Base-by-base conservation (phyloP, 2,329 filamentous ascomycete species). In the Ceratocystis albifundus region DNA sequence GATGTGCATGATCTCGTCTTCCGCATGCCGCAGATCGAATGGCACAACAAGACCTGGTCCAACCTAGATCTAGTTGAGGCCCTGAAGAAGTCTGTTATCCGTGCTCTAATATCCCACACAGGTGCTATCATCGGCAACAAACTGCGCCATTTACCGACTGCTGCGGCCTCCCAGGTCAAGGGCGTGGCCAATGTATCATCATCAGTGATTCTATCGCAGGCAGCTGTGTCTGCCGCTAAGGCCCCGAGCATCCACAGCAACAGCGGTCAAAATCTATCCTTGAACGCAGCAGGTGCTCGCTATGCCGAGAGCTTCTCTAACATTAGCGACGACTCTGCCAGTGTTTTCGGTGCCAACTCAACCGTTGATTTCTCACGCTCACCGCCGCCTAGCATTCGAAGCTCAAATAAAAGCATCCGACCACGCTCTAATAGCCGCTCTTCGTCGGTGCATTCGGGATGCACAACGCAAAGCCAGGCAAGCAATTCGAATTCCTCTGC, bases 1-100 rank as follows among this genome's bases (percentile, higher is more conserved):
- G 95, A 99, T 75, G 88, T 99, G 17, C 93, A 99, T 76, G 88
- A 97, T 73, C 95, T 99, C 71, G 94, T 99, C 62, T 99, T 99
- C 82, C 87, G 90, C 44, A 84, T 99, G 77, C 94, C 94, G 2
- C 88, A 89, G 1, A 86, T 99, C 61, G 94, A 99, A 74, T 97
- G 96, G 78, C 86, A 90, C 69, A 99, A 99, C 80, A 99, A 99
- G 80, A 97, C 92, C 7, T 99, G 94, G 94, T 96, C 91, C 5
- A 99, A 97, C 74, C 82, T 99, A 5, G 94, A 99, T 72, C 84
- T 99, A 8, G 92, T 93, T 0, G 80, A 97, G 61, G 88, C 91
- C 15, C 81, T 99, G 65, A 97, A 99, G 78, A 95, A 92, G 74
- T 92, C 96, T 61, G 89, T 97, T 67, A 90, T 96, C 73, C 89